phyloP scores from a whole-genome alignment of 441 rosid species.

The Euphorbia neoarborescens region DNA sequence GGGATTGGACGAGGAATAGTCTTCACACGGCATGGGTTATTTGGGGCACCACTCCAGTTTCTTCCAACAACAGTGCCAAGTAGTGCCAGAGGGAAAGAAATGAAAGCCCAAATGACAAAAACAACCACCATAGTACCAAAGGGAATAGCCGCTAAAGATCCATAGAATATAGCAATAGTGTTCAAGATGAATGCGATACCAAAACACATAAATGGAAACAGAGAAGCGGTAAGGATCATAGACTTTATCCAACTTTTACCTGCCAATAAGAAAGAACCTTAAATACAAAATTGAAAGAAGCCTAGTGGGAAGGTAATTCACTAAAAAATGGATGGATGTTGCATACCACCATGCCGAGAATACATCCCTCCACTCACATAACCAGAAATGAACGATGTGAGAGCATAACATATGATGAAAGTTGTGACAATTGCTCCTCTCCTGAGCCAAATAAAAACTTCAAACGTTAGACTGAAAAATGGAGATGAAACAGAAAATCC shows the following conservation, averaged over 20 bases:
- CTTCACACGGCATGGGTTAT: slow-evolving; percentile 95
- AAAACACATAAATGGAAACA: slow-evolving; percentile 87
- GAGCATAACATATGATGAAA: slow-evolving; percentile 89
- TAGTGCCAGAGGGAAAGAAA: slow-evolving; percentile 92
- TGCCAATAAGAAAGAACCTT: slow-evolving; percentile 23
- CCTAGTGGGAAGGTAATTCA: slow-evolving; percentile 2
- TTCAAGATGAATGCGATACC: slow-evolving; percentile 82
- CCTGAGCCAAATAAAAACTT: slow-evolving; percentile 39
- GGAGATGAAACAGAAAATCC: not conserved
- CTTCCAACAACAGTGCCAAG: slow-evolving; percentile 94
- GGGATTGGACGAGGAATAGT: slow-evolving; percentile 97
- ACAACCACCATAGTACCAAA: slow-evolving; percentile 98
- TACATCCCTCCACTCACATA: slow-evolving; percentile 99
- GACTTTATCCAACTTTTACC: slow-evolving; percentile 95
- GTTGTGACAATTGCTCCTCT: slow-evolving; percentile 99
- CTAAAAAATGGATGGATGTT: slow-evolving; percentile 10
- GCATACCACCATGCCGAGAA: slow-evolving; percentile 91
- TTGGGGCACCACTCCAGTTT: slow-evolving; percentile 95
- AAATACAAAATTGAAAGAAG: not conserved
- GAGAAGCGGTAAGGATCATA: slow-evolving; percentile 87
- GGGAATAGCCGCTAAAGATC: slow-evolving; percentile 92
- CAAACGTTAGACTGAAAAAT: slow-evolving; percentile 1
- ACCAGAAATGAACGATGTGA: slow-evolving; percentile 94
- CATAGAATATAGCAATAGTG: slow-evolving; percentile 88
- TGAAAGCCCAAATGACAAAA: slow-evolving; percentile 88